These are phyloP conservation scores for Plasmopara halstedii DNA, from an alignment of 352 stramenopile species.

Conservation along the genomic window DNA sequence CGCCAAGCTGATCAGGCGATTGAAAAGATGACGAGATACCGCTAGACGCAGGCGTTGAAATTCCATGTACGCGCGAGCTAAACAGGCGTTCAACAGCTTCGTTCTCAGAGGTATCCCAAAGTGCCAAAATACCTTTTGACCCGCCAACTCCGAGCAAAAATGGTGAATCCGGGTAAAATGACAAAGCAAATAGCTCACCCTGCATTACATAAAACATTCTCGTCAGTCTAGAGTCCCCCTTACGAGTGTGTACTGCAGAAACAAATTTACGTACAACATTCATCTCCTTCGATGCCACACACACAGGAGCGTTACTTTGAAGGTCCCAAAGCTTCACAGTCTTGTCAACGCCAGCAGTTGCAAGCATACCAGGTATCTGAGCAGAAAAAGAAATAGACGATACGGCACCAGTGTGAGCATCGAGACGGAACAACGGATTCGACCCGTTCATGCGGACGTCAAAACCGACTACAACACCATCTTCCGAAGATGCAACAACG, in stretches of 20 bases:
- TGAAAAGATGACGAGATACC: constrained; percentile 72
- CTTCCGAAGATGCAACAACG: constrained; percentile 91
- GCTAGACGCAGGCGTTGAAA: constrained; percentile 15
- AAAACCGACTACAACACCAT: constrained; percentile 91
- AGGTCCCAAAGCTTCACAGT: constrained; percentile 97
- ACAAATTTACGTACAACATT: constrained; percentile 68
- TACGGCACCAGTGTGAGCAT: constrained; percentile 85
- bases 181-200: constrained; percentile 87
- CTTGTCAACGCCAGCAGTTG: constrained; percentile 96
- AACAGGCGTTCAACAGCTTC: constrained; percentile 79
- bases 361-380: constrained; percentile 89
- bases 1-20: constrained; percentile 63
- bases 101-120: constrained; percentile 89
- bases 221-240: background rate
- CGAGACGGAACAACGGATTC: constrained; percentile 87
- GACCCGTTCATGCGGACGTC: constrained; percentile 94
- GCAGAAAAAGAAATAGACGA: constrained; percentile 82
- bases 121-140: constrained; percentile 77
- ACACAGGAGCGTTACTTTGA: constrained; percentile 56
- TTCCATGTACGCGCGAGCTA: constrained; percentile 52
- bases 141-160: constrained; percentile 88
- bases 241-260: background rate
- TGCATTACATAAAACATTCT: constrained; percentile 17
- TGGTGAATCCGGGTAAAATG: constrained; percentile 84
- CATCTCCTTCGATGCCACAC: constrained; percentile 88